Evolutionary conservation across 495 filamentous ascomycete species (phyloP).

Genomic region (Xylaria curta): DNA sequence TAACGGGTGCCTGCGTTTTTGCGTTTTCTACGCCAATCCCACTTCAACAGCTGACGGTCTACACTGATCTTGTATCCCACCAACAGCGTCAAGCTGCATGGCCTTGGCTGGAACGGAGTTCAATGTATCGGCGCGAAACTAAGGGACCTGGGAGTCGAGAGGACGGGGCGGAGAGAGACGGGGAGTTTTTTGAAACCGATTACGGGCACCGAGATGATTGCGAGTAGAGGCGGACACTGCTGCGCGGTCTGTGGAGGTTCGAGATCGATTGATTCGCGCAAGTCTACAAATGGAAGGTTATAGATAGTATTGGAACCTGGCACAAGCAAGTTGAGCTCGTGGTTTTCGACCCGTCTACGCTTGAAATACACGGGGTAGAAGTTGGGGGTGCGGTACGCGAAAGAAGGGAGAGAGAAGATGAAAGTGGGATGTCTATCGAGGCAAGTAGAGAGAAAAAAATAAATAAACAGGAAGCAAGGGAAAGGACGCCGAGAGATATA

Average conservation of each 20-base stretch:
- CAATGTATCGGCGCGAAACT: background rate
- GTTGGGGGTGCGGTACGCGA: background rate
- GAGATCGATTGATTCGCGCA: background rate
- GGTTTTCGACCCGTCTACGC: background rate
- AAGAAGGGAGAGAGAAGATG: background rate
- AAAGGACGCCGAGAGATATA: background rate
- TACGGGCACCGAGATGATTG: background rate
- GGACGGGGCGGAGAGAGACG: background rate
- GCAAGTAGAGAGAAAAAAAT: background rate
- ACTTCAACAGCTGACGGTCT: background rate
- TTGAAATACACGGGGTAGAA: background rate
- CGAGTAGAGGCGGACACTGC: background rate
- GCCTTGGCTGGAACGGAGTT: background rate
- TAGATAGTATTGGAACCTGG: background rate
- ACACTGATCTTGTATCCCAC: constrained; percentile 10
- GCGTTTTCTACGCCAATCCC: background rate
- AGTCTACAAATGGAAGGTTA: background rate
- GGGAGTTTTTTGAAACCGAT: background rate
- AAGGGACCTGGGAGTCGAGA: background rate
- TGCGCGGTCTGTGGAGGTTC: background rate
- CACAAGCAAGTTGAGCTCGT: background rate
- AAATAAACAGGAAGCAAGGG: background rate
- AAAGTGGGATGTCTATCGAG: constrained; percentile 6
- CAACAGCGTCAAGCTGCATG: constrained; percentile 29
- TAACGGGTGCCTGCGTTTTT: constrained; percentile 1